These are phyloP conservation scores for Apiotrichum veenhuisii DNA, from an alignment of 1,284 basidiomycete genomes.

Conservation along the genomic window DNA sequence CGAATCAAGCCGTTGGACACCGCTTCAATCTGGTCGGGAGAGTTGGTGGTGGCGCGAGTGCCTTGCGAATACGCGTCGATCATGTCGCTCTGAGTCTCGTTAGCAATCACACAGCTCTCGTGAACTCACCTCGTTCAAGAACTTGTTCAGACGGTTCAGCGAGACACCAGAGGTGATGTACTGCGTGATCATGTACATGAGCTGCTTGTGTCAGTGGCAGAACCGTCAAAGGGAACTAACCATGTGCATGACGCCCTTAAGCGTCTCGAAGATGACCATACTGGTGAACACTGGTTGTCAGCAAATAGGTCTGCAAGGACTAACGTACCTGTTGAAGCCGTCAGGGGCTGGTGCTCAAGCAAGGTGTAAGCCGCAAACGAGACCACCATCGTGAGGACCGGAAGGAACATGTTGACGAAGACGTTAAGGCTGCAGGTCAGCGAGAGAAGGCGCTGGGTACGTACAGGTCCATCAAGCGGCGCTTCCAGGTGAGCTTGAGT, in stretches of 20 bases:
- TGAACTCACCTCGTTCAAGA: slow-evolving; percentile 54
- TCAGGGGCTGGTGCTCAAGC: slow-evolving; percentile 52
- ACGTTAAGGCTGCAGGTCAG: slow-evolving; percentile 11
- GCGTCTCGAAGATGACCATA: slow-evolving; percentile 47
- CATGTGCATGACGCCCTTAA: slow-evolving; percentile 37
- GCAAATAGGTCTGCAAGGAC: no score
- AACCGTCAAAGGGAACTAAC: no score
- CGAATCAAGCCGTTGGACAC: slow-evolving; percentile 37
- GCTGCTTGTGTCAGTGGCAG: no score
- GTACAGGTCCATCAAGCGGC: slow-evolving; percentile 39
- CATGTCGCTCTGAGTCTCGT: slow-evolving; percentile 59
- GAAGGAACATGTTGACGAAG: slow-evolving; percentile 58
- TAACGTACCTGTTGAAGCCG: slow-evolving; percentile 48
- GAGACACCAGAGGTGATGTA: slow-evolving; percentile 53
- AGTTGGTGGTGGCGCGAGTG: slow-evolving; percentile 19
- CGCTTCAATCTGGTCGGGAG: slow-evolving; percentile 33
- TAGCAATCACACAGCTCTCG: no score
- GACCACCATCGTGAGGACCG: slow-evolving; percentile 62
- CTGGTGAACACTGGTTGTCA: slow-evolving; percentile 51
- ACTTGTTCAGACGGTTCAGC: slow-evolving; percentile 53
- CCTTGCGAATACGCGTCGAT: slow-evolving; percentile 53
- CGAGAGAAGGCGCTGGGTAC: slow-evolving; percentile 5
- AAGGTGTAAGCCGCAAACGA: slow-evolving; percentile 62
- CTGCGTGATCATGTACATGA: slow-evolving; percentile 38
- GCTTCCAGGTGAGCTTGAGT: slow-evolving; percentile 50